Conservation (phyloP, 345 rosid species). For the Murraya koenigii region DNA sequence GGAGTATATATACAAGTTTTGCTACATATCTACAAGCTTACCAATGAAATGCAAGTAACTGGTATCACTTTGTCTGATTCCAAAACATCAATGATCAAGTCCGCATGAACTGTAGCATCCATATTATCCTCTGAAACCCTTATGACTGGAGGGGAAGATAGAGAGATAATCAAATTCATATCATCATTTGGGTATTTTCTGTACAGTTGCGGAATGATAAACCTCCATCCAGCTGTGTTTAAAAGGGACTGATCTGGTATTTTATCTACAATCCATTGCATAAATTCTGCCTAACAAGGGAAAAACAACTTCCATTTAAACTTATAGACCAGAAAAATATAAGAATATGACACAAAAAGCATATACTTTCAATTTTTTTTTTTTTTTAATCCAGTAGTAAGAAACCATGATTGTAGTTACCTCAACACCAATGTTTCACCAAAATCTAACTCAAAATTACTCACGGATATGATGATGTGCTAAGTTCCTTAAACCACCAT, state of each 20-base stretch:
- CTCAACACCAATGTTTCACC: not conserved
- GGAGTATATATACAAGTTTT: not conserved
- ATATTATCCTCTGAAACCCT: slow-evolving; percentile 57
- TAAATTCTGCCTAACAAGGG: slow-evolving; percentile 70
- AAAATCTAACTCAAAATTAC: not conserved
- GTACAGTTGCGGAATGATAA: slow-evolving; percentile 85
- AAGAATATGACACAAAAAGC: not conserved
- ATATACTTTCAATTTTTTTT: not conserved
- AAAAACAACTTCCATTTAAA: slow-evolving; percentile 16
- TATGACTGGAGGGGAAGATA: slow-evolving; percentile 80
- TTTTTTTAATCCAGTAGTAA: not conserved
- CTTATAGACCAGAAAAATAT: slow-evolving; percentile 8
- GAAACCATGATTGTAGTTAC: not conserved
- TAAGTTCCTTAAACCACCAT: not conserved
- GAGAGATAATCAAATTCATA: slow-evolving; percentile 76
- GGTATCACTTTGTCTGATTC: slow-evolving; percentile 67
- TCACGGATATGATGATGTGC: not conserved
- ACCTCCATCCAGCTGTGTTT: slow-evolving; percentile 92
- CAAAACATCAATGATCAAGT: slow-evolving; percentile 72
- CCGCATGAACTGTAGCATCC: slow-evolving; percentile 70
- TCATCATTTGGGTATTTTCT: slow-evolving; percentile 83
- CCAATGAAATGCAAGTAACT: slow-evolving; percentile 92
- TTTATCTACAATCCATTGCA: slow-evolving; percentile 91
- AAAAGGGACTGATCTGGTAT: slow-evolving; percentile 82
- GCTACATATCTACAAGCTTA: slow-evolving; percentile 29